Evolutionary conservation across 805 yeast species (phyloP).

Genomic region (Kluyveromyces wickerhamii): DNA sequence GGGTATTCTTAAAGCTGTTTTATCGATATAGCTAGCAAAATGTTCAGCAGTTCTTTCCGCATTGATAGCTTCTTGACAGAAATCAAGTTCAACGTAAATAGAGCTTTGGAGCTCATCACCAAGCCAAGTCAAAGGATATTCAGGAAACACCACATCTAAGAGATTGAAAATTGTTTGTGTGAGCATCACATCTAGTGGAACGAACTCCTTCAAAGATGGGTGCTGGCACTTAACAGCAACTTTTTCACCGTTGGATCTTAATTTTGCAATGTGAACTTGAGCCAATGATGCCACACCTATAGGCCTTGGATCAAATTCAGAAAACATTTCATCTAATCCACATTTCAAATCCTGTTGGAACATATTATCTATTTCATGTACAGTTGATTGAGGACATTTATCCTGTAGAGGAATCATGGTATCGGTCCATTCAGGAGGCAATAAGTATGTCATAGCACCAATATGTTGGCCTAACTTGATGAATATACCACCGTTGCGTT

Average conservation of each 20-base stretch:
- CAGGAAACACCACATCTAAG: constrained; percentile 78
- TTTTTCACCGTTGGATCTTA: constrained; percentile 48
- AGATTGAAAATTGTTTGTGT: constrained; percentile 68
- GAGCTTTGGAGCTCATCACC: constrained; percentile 86
- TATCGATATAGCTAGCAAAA: constrained; percentile 44
- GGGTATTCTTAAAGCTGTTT: constrained; percentile 80
- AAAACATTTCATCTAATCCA: constrained; percentile 53
- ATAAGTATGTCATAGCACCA: constrained; percentile 81
- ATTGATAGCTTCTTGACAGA: constrained; percentile 77
- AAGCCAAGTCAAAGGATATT: constrained; percentile 91
- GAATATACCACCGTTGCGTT: constrained; percentile 83
- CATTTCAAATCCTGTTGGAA: constrained; percentile 59
- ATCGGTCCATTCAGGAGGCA: constrained; percentile 92
- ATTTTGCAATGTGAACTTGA: constrained; percentile 78
- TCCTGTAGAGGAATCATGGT: constrained; percentile 92
- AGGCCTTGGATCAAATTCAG: constrained; percentile 60
- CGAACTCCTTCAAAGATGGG: constrained; percentile 77
- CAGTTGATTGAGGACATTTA: constrained; percentile 72
- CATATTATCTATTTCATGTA: constrained; percentile 61
- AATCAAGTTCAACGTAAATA: constrained; percentile 85
- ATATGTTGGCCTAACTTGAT: constrained; percentile 94
- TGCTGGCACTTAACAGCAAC: constrained; percentile 96
- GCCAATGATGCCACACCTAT: constrained; percentile 96
- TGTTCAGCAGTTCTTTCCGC: constrained; percentile 62
- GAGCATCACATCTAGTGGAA: constrained; percentile 79